Evolutionary conservation across 2,329 filamentous ascomycete species (phyloP).

Genomic region (Pseudopithomyces chartarum): DNA sequence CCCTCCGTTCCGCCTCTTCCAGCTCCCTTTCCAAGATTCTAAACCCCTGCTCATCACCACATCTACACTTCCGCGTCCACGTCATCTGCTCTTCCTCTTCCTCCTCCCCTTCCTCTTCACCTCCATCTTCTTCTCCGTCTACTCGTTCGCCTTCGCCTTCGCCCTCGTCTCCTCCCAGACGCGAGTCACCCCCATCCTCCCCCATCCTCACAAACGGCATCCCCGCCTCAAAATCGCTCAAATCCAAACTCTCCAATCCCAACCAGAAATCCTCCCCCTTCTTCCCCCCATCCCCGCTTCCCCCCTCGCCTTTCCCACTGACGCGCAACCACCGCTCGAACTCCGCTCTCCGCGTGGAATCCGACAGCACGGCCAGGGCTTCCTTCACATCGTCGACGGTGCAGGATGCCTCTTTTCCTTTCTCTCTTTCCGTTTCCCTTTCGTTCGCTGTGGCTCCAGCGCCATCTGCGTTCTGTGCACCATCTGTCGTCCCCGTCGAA

Average conservation of each 20-base stretch:
- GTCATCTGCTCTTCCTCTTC: slow-evolving; percentile 30
- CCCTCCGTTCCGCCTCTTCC: slow-evolving; percentile 55
- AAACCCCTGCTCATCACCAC: slow-evolving; percentile 63
- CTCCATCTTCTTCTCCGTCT: background rate
- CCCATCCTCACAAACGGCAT: slow-evolving; percentile 1
- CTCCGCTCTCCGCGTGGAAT: slow-evolving; percentile 49
- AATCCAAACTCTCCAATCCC: slow-evolving; percentile 62
- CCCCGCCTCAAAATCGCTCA: slow-evolving; percentile 54
- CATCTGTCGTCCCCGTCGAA: too few relatives aligned
- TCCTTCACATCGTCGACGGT: slow-evolving; percentile 64
- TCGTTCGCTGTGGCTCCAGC: too few relatives aligned
- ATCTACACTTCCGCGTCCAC: slow-evolving; percentile 63
- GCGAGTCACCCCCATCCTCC: background rate
- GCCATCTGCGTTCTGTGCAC: too few relatives aligned
- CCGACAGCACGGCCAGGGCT: slow-evolving; percentile 61
- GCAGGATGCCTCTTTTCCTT: slow-evolving; percentile 18
- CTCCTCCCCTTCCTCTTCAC: slow-evolving; percentile 33
- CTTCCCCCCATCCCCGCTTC: background rate
- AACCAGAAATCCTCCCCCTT: slow-evolving; percentile 40
- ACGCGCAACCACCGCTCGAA: slow-evolving; percentile 45
- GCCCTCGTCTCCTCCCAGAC: background rate
- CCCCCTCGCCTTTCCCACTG: background rate
- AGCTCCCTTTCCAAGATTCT: slow-evolving; percentile 60
- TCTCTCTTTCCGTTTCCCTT: too few relatives aligned
- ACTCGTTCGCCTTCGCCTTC: too few relatives aligned